Conservation (phyloP, 2,329 filamentous ascomycete species). For the Cryphonectria nitschkei region DNA sequence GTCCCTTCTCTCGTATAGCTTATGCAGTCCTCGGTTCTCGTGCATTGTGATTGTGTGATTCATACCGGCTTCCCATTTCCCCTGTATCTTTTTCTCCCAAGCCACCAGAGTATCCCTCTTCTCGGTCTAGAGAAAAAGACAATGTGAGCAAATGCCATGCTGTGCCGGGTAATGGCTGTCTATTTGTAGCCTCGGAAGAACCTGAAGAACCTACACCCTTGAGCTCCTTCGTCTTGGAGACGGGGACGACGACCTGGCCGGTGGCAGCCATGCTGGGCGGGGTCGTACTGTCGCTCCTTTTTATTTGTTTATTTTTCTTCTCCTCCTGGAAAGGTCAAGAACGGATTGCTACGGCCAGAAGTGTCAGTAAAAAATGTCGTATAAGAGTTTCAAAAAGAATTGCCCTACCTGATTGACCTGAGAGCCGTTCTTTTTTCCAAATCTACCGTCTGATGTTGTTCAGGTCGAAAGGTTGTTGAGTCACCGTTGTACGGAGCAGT, state of each 20-base stretch:
- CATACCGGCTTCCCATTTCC: conserved; percentile 69
- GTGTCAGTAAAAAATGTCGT: background rate
- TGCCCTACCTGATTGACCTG: background rate
- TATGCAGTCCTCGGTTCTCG: background rate
- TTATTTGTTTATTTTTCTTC: too few species aligned
- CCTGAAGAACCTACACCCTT: conserved; percentile 54
- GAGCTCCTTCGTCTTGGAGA: conserved; percentile 65
- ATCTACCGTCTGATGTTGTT: background rate
- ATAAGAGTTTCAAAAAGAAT: background rate
- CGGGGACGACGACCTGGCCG: conserved; percentile 54
- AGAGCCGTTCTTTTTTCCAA: background rate
- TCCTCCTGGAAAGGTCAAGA: background rate
- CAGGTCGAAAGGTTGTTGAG: conserved; percentile 19
- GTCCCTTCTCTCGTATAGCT: background rate
- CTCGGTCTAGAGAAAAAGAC: conserved; percentile 64
- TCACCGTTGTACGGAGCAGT: conserved; percentile 16
- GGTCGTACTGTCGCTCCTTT: conserved; percentile 1
- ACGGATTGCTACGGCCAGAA: background rate
- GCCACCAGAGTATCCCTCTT: conserved; percentile 83
- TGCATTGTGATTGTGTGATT: background rate
- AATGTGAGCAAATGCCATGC: conserved; percentile 24
- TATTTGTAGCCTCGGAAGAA: conserved; percentile 27
- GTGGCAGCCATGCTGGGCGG: conserved; percentile 49
- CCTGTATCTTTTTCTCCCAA: conserved; percentile 90
- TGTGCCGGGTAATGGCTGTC: background rate